Evolutionary conservation across 331 rosid genomes (phyloP).

Genomic region (Quercus tomentella): DNA sequence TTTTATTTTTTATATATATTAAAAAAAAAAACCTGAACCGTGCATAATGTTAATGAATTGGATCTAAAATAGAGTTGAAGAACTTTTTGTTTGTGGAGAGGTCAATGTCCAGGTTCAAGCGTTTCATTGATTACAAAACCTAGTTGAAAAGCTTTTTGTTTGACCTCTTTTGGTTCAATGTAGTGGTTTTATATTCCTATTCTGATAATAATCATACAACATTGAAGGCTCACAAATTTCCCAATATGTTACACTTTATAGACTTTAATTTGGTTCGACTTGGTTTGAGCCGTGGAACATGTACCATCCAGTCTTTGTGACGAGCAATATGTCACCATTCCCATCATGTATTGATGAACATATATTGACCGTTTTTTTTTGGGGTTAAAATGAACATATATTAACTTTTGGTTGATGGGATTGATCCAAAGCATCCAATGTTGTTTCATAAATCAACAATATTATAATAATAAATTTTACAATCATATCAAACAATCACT

Average conservation of each 20-base stretch:
- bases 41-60: no score
- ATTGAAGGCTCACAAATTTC: neutral
- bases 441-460: neutral
- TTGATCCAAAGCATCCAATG: neutral
- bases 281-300: neutral
- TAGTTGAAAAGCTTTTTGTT: no score
- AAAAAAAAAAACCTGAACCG: no score
- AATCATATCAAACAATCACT: no score
- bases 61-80: no score
- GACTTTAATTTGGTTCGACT: neutral
- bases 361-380: no score
- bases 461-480: no score
- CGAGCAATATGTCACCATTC: neutral
- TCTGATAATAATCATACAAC: neutral
- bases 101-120: neutral
- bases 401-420: neutral
- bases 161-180: no score
- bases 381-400: no score
- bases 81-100: neutral
- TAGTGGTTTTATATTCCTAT: neutral
- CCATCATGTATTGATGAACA: no score
- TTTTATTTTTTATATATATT: no score
- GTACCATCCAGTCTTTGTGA: neutral
- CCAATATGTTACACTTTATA: neutral
- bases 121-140: neutral